These are phyloP conservation scores for Puccinia triticina DNA, from an alignment of 1,284 basidiomycete genomes.

Conservation along the genomic window DNA sequence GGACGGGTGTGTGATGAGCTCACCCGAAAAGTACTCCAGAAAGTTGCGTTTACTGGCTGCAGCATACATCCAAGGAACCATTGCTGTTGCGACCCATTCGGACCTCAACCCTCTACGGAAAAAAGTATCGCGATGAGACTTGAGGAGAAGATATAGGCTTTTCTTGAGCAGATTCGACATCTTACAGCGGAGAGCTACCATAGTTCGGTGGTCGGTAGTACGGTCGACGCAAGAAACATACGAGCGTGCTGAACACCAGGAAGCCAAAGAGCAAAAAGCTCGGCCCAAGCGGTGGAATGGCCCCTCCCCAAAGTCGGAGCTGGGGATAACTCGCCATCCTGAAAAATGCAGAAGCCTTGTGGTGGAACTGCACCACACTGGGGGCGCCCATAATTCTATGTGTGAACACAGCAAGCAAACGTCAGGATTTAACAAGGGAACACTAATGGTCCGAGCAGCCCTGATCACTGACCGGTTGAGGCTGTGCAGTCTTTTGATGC, in stretches of 20 bases:
- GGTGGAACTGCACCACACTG: conserved; percentile 13
- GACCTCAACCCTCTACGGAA: conserved; percentile 36
- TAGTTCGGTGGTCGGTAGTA: conserved; percentile 20
- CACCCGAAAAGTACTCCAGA: conserved; percentile 23
- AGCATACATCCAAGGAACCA: conserved; percentile 43
- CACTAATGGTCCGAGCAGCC: neutral
- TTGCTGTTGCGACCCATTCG: conserved; percentile 37
- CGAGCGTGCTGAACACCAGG: conserved; percentile 17
- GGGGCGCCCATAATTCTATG: conserved; percentile 24
- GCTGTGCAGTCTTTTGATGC: conserved; percentile 34
- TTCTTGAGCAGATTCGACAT: neutral
- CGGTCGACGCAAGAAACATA: conserved; percentile 28
- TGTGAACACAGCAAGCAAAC: neutral
- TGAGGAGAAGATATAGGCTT: neutral
- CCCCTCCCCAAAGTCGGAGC: neutral
- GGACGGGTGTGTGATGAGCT: neutral
- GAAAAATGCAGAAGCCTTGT: conserved; percentile 22
- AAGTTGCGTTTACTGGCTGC: conserved; percentile 23
- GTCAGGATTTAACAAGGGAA: neutral
- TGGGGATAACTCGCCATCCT: conserved; percentile 36
- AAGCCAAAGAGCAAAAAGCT: conserved; percentile 29
- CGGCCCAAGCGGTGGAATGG: conserved; percentile 35
- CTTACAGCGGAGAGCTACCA: conserved; percentile 36
- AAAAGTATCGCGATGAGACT: neutral
- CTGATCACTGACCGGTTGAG: conserved; percentile 32